A percentile compares a stretch with the other conserved stretches of the same genome.
These are phyloP conservation scores for Penicillium manginii DNA, from an alignment of 495 filamentous ascomycete genomes.

Conservation along the genomic window DNA sequence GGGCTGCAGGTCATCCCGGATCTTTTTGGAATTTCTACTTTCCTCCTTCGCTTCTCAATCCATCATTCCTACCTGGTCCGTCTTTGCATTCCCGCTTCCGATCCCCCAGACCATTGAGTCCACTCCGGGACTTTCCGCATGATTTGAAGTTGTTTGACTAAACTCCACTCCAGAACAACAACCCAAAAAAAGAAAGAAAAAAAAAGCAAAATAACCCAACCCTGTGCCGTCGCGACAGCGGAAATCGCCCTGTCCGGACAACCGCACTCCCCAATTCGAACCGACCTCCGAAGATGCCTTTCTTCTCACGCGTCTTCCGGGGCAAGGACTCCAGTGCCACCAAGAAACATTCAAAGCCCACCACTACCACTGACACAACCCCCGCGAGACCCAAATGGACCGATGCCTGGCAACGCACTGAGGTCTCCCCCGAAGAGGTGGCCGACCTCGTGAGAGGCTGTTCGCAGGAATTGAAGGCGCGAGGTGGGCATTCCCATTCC, in stretches of 20 bases:
- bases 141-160: background rate
- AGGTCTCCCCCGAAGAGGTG: conserved; percentile 88
- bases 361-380: conserved; percentile 46
- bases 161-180: conserved; percentile 1
- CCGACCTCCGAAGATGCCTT: conserved; percentile 49
- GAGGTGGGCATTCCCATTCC: conserved; percentile 67
- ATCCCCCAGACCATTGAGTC: too few species aligned
- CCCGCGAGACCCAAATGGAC: conserved; percentile 79
- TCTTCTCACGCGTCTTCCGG: conserved; percentile 76
- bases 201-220: conserved; percentile 19
- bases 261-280: conserved; percentile 3
- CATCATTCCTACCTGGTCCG: background rate
- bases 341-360: conserved; percentile 61
- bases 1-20: conserved; percentile 47
- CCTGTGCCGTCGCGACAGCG: conserved; percentile 2
- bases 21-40: conserved; percentile 19
- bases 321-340: conserved; percentile 65
- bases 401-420: conserved; percentile 85
- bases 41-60: background rate
- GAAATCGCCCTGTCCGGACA: background rate
- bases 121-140: too few species aligned
- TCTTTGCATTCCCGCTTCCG: too few species aligned
- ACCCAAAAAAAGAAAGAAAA: conserved; percentile 20
- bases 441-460: conserved; percentile 83
- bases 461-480: conserved; percentile 87